Evolutionary conservation across 1,284 basidiomycete species (phyloP), one percentile per base, ranked within the genome.

Genomic region (Sanghuangporus baumii): DNA sequence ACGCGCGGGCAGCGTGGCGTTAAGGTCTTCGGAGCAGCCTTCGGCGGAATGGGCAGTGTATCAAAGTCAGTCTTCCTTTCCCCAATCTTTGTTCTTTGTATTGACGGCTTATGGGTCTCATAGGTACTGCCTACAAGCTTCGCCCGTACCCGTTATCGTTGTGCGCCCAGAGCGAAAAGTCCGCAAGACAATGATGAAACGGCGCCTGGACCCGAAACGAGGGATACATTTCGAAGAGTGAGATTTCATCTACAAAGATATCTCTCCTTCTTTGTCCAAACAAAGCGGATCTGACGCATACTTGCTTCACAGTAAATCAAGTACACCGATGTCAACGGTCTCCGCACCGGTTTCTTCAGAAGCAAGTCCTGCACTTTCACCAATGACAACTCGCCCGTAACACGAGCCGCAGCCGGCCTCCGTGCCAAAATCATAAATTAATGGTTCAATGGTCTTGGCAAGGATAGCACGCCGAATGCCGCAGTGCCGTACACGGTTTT

Each of bases 101-200:
- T 57, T n/a, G 65, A 54, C 20, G 34, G 14, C 23, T 56, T 14
- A n/a, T n/a, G 20, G 20, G 54, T 36, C 54, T 16, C 43, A 20
- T 68, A 89, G 87, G 66, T 95, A 94, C 73, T 93, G 90, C 65
- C 83, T 96, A 43, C 89, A 90, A 9, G 93, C 92, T 70, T 94
- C 93, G 1, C 93, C 94, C 1, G 91, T 96, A 0, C 94, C 94
- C 0, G 91, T 96, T 67, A 93, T 97, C 66, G 94, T 96, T 61
- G 93, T 96, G 43, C 82, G 91, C 6, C 93, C 93, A 1, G 92
- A 94, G 69, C 82, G 91, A 55, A 94, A 94, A 72, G 87, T 94
- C n/a, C 82, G 82, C 67, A 94, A 94, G 74, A 85, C 86, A 1
- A 77, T 89, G 62, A 89, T 89, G 70, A 94, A 94, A 73, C 83